Conservation (phyloP, 1,139 yeast genomes). For the Taphrina communis region DNA sequence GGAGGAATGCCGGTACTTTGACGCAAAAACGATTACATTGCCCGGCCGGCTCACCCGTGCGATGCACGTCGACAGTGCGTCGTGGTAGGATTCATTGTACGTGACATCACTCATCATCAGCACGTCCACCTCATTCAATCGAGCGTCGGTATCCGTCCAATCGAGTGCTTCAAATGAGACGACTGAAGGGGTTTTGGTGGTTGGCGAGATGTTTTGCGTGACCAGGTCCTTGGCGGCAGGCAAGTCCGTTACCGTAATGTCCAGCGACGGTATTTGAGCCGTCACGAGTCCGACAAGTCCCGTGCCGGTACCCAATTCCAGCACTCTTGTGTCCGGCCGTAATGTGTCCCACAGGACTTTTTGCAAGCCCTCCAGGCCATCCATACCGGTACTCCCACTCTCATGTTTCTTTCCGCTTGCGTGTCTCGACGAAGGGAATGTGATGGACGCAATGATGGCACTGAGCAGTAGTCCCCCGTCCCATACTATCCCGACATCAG, state of each 20-base stretch:
- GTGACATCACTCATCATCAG: constrained; percentile 37
- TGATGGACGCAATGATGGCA: constrained; percentile 3
- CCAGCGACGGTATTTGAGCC: constrained; percentile 4
- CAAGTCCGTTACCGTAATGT: constrained; percentile 26
- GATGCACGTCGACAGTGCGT: constrained; percentile 10
- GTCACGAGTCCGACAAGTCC: constrained; percentile 27
- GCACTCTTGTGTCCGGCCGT: background rate
- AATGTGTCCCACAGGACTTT: background rate
- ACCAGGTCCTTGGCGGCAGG: constrained; percentile 17
- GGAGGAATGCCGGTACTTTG: constrained; percentile 30
- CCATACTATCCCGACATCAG: constrained; percentile 15
- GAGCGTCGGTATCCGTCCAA: constrained; percentile 3
- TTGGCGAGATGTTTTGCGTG: background rate
- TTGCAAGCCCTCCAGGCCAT: background rate
- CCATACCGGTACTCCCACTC: background rate
- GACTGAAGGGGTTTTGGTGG: background rate
- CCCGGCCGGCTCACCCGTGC: background rate
- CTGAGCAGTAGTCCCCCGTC: constrained; percentile 28
- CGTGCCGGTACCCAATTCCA: constrained; percentile 33
- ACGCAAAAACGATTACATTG: constrained; percentile 15
- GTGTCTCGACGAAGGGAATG: background rate
- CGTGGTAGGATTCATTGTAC: constrained; percentile 30
- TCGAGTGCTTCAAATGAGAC: constrained; percentile 20
- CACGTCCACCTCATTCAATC: background rate
- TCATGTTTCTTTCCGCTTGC: too few relatives aligned